These are phyloP conservation scores for Neocallimastix lanati DNA, from an alignment of 192 early-diverging fungal genomes.

Conservation along the genomic window DNA sequence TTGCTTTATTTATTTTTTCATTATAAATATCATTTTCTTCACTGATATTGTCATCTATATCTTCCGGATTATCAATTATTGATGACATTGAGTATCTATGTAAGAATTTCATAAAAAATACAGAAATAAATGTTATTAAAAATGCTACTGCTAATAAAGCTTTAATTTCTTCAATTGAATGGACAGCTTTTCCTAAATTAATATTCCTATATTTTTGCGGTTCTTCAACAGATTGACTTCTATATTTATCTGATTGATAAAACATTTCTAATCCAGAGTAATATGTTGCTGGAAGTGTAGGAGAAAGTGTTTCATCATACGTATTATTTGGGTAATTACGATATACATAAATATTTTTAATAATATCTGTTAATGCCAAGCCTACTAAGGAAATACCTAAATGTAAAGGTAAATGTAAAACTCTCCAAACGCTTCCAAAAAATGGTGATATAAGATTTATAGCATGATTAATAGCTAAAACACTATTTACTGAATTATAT, in stretches of 20 bases:
- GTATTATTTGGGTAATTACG: background rate
- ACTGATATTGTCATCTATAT: background rate
- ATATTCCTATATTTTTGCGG: background rate
- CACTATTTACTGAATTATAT: background rate
- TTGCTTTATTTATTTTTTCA: background rate
- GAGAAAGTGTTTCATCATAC: background rate
- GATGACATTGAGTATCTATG: background rate
- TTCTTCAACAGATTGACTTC: background rate
- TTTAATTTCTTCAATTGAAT: background rate
- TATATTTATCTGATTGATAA: background rate
- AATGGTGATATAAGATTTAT: background rate
- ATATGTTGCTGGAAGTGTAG: background rate
- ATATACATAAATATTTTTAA: background rate
- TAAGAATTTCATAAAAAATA: background rate
- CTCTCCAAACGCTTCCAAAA: background rate
- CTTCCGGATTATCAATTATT: background rate
- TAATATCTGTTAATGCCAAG: background rate
- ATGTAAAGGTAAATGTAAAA: background rate
- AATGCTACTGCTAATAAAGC: background rate
- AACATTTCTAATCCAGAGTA: background rate
- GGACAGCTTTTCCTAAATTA: background rate
- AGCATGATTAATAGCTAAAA: background rate
- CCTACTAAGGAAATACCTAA: background rate
- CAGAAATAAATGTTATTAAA: background rate
- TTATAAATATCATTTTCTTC: background rate